Percentiles rank a stretch among this genome's conserved stretches.
Conservation (phyloP, 2,329 filamentous ascomycete genomes). For the Penicillium hordei region DNA sequence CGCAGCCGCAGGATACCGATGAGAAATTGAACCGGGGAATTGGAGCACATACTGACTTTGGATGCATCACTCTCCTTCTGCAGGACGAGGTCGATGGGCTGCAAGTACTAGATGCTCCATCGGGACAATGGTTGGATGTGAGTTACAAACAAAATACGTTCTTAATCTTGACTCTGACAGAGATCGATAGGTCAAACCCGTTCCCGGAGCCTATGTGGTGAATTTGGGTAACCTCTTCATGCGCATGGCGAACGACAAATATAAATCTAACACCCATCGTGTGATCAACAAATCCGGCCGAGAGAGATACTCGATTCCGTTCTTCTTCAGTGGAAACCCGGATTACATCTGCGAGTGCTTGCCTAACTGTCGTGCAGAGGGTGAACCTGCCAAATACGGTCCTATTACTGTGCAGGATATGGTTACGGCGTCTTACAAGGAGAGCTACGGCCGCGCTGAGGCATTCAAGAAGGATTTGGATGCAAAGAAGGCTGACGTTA, state of each 20-base stretch:
- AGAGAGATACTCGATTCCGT: conserved; percentile 45
- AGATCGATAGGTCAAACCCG: conserved; percentile 24
- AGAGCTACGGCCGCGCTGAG: conserved; percentile 47
- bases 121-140: conserved; percentile 36
- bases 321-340: conserved; percentile 48
- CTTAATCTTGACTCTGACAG: neutral
- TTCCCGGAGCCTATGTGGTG: conserved; percentile 32
- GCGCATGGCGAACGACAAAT: conserved; percentile 45
- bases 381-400: conserved; percentile 41
- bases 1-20: conserved; percentile 40
- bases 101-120: conserved; percentile 35
- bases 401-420: conserved; percentile 47
- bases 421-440: conserved; percentile 43
- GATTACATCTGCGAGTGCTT: conserved; percentile 46
- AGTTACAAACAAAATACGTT: neutral
- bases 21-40: conserved; percentile 41
- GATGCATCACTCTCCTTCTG: conserved; percentile 43
- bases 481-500: conserved; percentile 14
- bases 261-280: conserved; percentile 44
- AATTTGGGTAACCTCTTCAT: conserved; percentile 44
- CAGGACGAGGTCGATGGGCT: conserved; percentile 44
- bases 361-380: conserved; percentile 42
- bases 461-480: conserved; percentile 41
- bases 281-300: conserved; percentile 44
- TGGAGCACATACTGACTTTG: conserved; percentile 48